A percentile compares a stretch with the other conserved stretches of the same genome.
Evolutionary conservation across 768 basidiomycete species (phyloP).

Genomic region (Phylloporus sp.): DNA sequence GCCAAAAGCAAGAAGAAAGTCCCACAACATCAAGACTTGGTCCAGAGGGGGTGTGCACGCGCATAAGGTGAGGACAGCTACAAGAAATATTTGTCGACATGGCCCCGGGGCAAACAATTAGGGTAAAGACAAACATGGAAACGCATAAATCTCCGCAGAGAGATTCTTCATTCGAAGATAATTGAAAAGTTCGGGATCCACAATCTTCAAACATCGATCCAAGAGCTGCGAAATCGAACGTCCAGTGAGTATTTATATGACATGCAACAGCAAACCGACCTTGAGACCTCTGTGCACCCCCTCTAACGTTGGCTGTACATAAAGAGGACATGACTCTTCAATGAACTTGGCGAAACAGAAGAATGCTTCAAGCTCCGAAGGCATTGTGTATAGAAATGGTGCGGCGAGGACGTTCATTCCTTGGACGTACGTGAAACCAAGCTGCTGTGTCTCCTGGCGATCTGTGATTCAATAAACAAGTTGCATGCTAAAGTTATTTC

Average conservation of each 20-base stretch:
- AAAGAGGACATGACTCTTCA: constrained; percentile 91
- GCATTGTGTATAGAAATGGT: constrained; percentile 96
- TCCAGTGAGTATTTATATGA: neutral
- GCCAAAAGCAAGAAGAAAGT: constrained; percentile 94
- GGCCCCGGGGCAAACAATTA: neutral
- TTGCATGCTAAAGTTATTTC: neutral
- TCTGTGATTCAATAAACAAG: constrained; percentile 40
- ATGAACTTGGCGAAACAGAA: constrained; percentile 96
- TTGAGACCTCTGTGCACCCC: constrained; percentile 94
- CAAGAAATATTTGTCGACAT: neutral
- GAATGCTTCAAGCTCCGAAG: constrained; percentile 97
- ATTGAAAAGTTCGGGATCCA: constrained; percentile 81
- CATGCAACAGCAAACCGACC: constrained; percentile 39
- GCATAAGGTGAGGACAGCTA: constrained; percentile 91
- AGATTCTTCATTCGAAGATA: constrained; percentile 87
- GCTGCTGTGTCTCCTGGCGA: constrained; percentile 69
- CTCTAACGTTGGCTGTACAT: constrained; percentile 93
- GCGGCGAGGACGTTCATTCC: constrained; percentile 99
- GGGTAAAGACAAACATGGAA: constrained; percentile 68
- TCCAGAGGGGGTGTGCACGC: constrained; percentile 96
- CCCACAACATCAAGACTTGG: constrained; percentile 94
- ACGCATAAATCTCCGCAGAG: constrained; percentile 94
- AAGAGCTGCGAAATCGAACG: constrained; percentile 56
- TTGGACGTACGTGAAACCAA: constrained; percentile 95
- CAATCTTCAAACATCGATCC: constrained; percentile 86